Base-by-base conservation (phyloP, 2,329 filamentous ascomycete species). In the Basipetospora chlamydospora region DNA sequence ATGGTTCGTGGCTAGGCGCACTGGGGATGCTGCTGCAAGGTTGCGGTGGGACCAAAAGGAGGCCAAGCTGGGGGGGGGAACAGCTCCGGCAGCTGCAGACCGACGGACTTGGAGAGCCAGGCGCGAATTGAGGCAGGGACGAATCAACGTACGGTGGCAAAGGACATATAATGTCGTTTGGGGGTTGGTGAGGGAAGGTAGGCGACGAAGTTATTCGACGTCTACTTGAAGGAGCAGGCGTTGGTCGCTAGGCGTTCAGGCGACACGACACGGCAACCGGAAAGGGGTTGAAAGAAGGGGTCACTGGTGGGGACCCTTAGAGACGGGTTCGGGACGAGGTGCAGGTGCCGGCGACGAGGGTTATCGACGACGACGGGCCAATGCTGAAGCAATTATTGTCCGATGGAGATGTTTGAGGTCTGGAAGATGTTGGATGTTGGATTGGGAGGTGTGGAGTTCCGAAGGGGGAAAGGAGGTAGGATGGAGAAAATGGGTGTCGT, bases 111-210 rank as follows among this genome's bases (percentile, higher is more conserved):
- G n/a, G n/a, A n/a, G n/a, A n/a, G n/a, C n/a, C n/a, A n/a, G n/a
- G n/a, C n/a, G 22, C 22, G 22, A 11, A 11, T 23, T 11, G 6
- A 23, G 22, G 6, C 22, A 23, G 11, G 6, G 22, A 11, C 6
- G 22, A 23, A 6, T 23, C 11, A 11, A 23, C 22, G 22, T 23
- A 23, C 22, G 11, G 11, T 23, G 22, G 22, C 22, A 11, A 11
- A 23, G 11, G 22, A 56, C 53, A 36, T 56, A 56, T 51, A 44
- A 51, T 47, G 43, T n/a, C n/a, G n/a, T n/a, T n/a, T n/a, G n/a
- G n/a, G n/a, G n/a, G n/a, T n/a, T n/a, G n/a, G n/a, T n/a, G n/a
- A n/a, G n/a, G n/a, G n/a, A n/a, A n/a, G 22, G 6, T 23, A 23
- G 22, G 22, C 22, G 22, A 23, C 22, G 11, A 23, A 23, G 22